phyloP scores from a whole-genome alignment of 306 rosid genomes.

The Begonia fuchsioides region DNA sequence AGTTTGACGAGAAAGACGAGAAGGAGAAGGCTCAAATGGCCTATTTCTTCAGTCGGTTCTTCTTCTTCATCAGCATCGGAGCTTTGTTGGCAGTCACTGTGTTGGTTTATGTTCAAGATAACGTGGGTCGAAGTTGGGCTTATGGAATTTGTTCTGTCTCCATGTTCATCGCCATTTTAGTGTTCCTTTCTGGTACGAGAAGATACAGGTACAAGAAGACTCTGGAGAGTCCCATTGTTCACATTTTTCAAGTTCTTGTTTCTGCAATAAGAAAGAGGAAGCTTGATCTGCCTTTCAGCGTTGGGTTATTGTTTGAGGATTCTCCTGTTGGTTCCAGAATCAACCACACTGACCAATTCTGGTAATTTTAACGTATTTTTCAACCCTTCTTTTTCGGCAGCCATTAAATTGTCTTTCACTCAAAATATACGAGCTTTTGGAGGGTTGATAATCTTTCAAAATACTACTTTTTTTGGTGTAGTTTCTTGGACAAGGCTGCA shows the following conservation, averaged over 20 bases:
- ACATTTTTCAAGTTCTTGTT: constrained; percentile 54
- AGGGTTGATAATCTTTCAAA: too few species aligned
- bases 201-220: constrained; percentile 63
- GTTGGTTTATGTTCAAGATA: too few species aligned
- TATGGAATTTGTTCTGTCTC: constrained; percentile 68
- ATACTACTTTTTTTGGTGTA: constrained; percentile 4
- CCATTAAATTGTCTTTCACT: too few species aligned
- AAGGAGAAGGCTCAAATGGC: constrained; percentile 77
- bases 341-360: constrained; percentile 43
- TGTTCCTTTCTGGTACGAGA: constrained; percentile 46
- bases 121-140: constrained; percentile 69
- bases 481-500: constrained; percentile 82
- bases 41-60: constrained; percentile 72
- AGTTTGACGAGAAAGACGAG: constrained; percentile 76
- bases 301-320: constrained; percentile 44
- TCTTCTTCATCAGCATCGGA: constrained; percentile 68
- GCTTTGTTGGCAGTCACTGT: constrained; percentile 71
- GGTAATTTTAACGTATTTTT: constrained; percentile 16
- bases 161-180: constrained; percentile 36
- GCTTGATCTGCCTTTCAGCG: constrained; percentile 27
- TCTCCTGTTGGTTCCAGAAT: constrained; percentile 50
- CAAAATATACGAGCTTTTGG: too few species aligned
- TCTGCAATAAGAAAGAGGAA: constrained; percentile 58
- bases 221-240: constrained; percentile 74
- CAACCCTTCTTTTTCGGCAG: too few species aligned